Base-by-base conservation (phyloP, 352 stramenopile genomes). In the Globisporangium okanoganense region DNA sequence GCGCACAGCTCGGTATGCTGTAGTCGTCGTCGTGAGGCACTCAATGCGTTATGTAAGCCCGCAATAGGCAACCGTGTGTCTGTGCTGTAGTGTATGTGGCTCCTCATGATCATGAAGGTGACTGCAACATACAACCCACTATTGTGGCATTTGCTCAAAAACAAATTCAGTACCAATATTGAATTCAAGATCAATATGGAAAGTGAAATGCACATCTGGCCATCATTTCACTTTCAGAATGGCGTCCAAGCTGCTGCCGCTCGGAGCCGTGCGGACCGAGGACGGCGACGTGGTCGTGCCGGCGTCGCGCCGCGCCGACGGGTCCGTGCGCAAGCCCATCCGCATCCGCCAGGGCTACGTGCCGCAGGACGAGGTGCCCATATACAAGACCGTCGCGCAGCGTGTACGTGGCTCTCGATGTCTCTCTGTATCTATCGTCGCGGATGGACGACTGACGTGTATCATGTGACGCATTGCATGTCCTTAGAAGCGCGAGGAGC, bases 291-390 rank as follows among this genome's bases (percentile, higher is more conserved):
- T 92, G 18, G 70, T 91, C 48, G 78, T 95, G 47, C 82, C 83
- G 13, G 72, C 73, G 54, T 88, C 73, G 24, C 65, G 59, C 24
- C 79, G 85, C 24, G 75, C 86, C 3, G 82, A 95, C 67, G 86
- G 86, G 1, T 90, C 84, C 0, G 73, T 82, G 55, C 82, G 86
- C 51, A 93, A 93, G 63, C 54, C 82, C 27, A 89, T 95, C 52
- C 82, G 83, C 58, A 88, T 95, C 62, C 86, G 86, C 33, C 65
- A 87, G 66, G 84, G 84, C 56, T 93, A 92, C 64, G 70, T 92
- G 45, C 82, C 82, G 48, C 84, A 92, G 67, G 86, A 95, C 56
- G 86, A 95, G 63, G 71, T 90, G 52, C 76, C 79, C 54, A 82
- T 82, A 52, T 95, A 95, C 71, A 88, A 90, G 61, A 86, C 83